These are phyloP conservation scores for Aspergillus caelatus DNA, from an alignment of 2,329 filamentous ascomycete genomes.

Conservation along the genomic window DNA sequence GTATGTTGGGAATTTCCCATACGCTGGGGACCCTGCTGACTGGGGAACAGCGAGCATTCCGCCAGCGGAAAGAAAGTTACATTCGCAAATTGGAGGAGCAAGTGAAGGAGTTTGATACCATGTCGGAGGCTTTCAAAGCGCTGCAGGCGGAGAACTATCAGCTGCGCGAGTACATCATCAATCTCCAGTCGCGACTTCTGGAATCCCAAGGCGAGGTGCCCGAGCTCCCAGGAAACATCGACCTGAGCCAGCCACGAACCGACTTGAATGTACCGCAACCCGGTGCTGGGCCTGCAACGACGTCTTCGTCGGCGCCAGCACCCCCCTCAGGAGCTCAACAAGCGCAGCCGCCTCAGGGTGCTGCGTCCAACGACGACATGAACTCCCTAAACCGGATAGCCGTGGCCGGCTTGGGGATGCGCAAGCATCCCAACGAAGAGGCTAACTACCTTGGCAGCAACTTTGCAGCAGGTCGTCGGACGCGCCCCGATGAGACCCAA, in stretches of 20 bases:
- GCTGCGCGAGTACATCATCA: conserved; percentile 88
- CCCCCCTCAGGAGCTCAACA: conserved; percentile 26
- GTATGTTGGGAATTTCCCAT: conserved; percentile 55
- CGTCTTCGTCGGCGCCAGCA: conserved; percentile 25
- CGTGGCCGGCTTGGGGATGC: conserved; percentile 47
- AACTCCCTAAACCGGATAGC: conserved; percentile 48
- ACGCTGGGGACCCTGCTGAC: conserved; percentile 15
- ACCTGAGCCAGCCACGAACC: conserved; percentile 61
- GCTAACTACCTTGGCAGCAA: conserved; percentile 35
- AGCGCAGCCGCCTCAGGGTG: conserved; percentile 29
- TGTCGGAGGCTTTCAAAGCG: conserved; percentile 78
- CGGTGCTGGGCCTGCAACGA: conserved; percentile 23
- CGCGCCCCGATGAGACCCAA: conserved; percentile 34
- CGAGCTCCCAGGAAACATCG: conserved; percentile 77
- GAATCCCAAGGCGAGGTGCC: conserved; percentile 84
- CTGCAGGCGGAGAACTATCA: conserved; percentile 87
- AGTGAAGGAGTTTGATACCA: conserved; percentile 75
- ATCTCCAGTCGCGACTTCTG: conserved; percentile 81
- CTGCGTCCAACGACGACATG: conserved; percentile 39
- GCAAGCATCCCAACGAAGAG: conserved; percentile 46
- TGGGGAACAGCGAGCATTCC: conserved; percentile 77
- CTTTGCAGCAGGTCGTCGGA: conserved; percentile 35
- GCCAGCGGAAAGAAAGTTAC: conserved; percentile 95
- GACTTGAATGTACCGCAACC: conserved; percentile 36
- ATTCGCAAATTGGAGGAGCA: conserved; percentile 97